Evolutionary conservation across 768 basidiomycete genomes (phyloP).

Genomic region (Boletus insuetus): DNA sequence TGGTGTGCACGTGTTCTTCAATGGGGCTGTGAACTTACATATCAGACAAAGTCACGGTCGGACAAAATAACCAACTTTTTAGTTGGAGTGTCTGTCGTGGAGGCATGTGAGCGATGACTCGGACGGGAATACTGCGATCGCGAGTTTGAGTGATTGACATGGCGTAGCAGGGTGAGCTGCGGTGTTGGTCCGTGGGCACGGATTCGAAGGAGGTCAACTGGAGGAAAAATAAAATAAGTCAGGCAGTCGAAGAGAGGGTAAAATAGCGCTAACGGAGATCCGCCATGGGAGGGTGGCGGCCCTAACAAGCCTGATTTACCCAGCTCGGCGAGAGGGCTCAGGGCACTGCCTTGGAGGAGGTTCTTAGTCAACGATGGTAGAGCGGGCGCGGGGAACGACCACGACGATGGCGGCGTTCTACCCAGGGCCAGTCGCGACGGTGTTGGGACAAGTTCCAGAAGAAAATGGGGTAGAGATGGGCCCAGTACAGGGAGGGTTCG

Average conservation of each 20-base stretch:
- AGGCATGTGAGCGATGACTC: too few species aligned
- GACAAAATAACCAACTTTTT: too few species aligned
- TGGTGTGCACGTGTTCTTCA: too few species aligned
- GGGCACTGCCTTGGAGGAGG: slow-evolving; percentile 21
- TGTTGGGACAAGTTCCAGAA: slow-evolving; percentile 50
- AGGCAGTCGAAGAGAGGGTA: background rate
- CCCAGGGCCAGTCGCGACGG: slow-evolving; percentile 45
- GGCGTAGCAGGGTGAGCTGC: too few species aligned
- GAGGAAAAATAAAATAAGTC: background rate
- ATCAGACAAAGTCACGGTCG: too few species aligned
- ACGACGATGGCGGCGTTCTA: slow-evolving; percentile 37
- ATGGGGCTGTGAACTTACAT: too few species aligned
- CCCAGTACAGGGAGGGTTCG: slow-evolving; percentile 42
- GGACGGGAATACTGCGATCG: too few species aligned
- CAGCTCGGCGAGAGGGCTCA: slow-evolving; percentile 1
- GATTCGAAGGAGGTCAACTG: background rate
- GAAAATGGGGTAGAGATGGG: slow-evolving; percentile 38
- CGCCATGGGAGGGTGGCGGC: background rate
- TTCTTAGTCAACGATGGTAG: slow-evolving; percentile 14
- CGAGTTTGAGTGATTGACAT: too few species aligned
- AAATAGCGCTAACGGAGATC: background rate
- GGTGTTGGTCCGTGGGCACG: too few species aligned
- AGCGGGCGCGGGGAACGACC: slow-evolving; percentile 6
- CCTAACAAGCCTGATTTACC: slow-evolving; percentile 18
- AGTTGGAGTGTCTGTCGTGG: too few species aligned